Conservation (phyloP, 352 stramenopile species). For the Pseudoperonospora humuli region DNA sequence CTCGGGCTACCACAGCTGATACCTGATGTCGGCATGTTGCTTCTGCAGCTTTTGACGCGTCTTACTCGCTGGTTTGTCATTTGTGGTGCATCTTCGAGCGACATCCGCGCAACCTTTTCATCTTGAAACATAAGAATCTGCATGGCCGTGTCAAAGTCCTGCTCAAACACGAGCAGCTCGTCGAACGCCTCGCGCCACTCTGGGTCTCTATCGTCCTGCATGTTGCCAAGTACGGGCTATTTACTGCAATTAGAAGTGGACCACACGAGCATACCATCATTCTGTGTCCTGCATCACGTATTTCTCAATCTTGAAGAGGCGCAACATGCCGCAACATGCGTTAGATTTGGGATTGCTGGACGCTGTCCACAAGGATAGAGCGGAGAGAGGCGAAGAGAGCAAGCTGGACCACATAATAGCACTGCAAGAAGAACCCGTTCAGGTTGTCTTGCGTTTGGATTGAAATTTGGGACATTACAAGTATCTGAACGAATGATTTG, state of each 20-base stretch:
- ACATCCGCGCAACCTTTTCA: conserved; percentile 33
- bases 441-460: too few species aligned
- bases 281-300: too few species aligned
- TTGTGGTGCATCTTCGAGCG: conserved; percentile 19
- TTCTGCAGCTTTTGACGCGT: conserved; percentile 6
- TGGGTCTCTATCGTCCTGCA: conserved; percentile 1
- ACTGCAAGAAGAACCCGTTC: too few species aligned
- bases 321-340: too few species aligned
- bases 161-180: conserved; percentile 41
- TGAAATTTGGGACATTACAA: too few species aligned
- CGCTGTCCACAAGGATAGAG: too few species aligned
- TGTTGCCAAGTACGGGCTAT: conserved; percentile 5
- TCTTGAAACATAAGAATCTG: conserved; percentile 54
- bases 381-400: too few species aligned
- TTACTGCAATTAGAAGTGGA: conserved; percentile 9
- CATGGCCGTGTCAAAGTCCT: conserved; percentile 66
- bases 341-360: too few species aligned
- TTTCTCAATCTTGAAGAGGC: too few species aligned
- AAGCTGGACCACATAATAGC: too few species aligned
- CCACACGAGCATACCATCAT: conserved; percentile 17
- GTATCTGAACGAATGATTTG: too few species aligned
- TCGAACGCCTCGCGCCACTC: conserved; percentile 14
- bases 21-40: not conserved
- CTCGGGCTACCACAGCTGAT: not conserved
- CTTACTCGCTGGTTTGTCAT: conserved; percentile 5